Evolutionary conservation across 129 eudicot genomes (phyloP).

Genomic region (Lactuca sativa): DNA sequence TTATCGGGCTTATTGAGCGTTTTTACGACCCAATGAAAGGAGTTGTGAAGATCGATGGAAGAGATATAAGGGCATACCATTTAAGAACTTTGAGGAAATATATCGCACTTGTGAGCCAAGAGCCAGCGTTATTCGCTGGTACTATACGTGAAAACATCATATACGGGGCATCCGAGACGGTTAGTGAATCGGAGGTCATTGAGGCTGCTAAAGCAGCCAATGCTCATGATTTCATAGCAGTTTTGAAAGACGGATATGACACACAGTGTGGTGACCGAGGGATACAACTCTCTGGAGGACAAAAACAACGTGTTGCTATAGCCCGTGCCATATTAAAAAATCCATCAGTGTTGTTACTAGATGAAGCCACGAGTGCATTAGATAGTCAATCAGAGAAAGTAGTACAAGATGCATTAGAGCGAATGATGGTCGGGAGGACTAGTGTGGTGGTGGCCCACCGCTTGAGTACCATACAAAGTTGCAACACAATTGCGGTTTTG

Average conservation of each 20-base stretch:
- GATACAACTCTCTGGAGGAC: conserved; percentile 71
- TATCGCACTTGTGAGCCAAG: conserved; percentile 92
- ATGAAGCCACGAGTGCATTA: conserved; percentile 91
- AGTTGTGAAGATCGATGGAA: conserved; percentile 64
- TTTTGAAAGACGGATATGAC: conserved; percentile 67
- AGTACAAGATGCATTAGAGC: conserved; percentile 77
- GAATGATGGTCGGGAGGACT: conserved; percentile 79
- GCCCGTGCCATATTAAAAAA: conserved; percentile 76
- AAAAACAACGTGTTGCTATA: conserved; percentile 75
- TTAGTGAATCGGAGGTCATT: conserved; percentile 59
- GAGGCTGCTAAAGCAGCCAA: conserved; percentile 88
- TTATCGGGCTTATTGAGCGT: conserved; percentile 71
- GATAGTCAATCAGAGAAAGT: conserved; percentile 89
- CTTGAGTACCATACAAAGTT: conserved; percentile 71
- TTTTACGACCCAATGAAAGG: conserved; percentile 78
- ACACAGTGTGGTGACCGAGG: conserved; percentile 89
- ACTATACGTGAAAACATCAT: conserved; percentile 66
- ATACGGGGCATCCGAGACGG: conserved; percentile 57
- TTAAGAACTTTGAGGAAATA: conserved; percentile 69
- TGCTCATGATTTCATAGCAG: conserved; percentile 77
- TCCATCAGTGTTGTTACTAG: conserved; percentile 54
- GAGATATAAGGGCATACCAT: conserved; percentile 66
- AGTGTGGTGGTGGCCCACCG: conserved; percentile 88
- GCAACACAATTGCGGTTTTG: conserved; percentile 73
- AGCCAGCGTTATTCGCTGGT: conserved; percentile 78